A percentile compares a stretch with the other conserved stretches of the same genome.
Conservation (phyloP, 2,329 filamentous ascomycete genomes). For the Chaetomium sp. region DNA sequence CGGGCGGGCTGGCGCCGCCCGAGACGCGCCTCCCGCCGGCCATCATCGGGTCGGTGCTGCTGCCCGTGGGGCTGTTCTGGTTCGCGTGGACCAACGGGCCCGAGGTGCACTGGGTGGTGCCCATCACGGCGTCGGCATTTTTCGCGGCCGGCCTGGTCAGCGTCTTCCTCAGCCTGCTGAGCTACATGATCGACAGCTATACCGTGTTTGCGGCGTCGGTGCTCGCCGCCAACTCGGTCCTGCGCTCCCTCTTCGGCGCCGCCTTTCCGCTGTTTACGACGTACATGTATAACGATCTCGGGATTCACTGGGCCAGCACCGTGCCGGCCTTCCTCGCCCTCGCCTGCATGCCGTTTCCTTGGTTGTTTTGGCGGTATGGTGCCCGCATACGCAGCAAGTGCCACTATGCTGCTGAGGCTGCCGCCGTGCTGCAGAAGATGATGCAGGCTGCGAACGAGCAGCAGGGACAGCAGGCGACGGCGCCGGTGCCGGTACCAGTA, state of each 20-base stretch:
- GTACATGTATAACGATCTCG: constrained; percentile 59
- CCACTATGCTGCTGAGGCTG: constrained; percentile 70
- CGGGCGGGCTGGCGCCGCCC: constrained; percentile 60
- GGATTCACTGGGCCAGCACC: constrained; percentile 75
- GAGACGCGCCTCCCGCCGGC: constrained; percentile 66
- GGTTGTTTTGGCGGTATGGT: constrained; percentile 76
- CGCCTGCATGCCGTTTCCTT: constrained; percentile 72
- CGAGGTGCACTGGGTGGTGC: constrained; percentile 41
- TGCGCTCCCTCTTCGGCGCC: constrained; percentile 72
- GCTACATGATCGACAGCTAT: constrained; percentile 70
- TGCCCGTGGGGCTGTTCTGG: constrained; percentile 68
- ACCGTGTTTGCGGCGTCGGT: constrained; percentile 77
- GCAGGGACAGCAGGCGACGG: constrained; percentile 1
- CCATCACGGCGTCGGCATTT: constrained; percentile 43
- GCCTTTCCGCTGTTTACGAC: constrained; percentile 74
- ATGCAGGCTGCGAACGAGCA: constrained; percentile 27
- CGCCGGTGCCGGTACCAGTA: not conserved
- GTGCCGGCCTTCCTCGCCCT: constrained; percentile 75
- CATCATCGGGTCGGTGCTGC: constrained; percentile 61
- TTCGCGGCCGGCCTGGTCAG: constrained; percentile 55
- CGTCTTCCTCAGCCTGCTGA: constrained; percentile 67
- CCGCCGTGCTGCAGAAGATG: constrained; percentile 57
- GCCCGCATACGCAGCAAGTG: constrained; percentile 63
- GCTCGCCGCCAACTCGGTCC: constrained; percentile 70
- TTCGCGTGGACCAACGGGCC: constrained; percentile 66